Base-by-base conservation (phyloP, 441 rosid genomes). In the Euphorbia celastroides region DNA sequence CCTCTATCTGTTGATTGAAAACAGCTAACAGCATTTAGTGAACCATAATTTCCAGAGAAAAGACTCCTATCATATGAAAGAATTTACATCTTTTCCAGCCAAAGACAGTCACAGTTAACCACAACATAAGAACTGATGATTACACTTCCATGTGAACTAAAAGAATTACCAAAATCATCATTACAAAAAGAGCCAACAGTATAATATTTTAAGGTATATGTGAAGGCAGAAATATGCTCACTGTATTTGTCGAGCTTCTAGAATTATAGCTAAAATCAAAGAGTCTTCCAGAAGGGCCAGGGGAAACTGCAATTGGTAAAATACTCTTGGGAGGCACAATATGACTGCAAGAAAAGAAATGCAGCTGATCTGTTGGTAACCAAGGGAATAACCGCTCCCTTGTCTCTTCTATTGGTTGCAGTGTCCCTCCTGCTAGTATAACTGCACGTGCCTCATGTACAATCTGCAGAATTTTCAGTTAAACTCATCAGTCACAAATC, bases 361-460 rank as follows among this genome's bases (percentile, higher is more conserved):
- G 86, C 69, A 89, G 80, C 74, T 83, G 82, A 72, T 83, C 76
- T 28, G 69, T 70, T 60, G 89, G 86, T 74, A 94, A 72, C 89
- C 89, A 77, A 23, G 99, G 97, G 78, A 94, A 92, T 70, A 92
- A 96, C 46, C 97, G 81, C 71, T 88, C 98, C 76, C 96, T 89
- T 58, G 97, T 88, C 80, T 92, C 98, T 84, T 92, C 97, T 62
- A 92, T 80, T 55, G 99, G 99, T 77, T 94, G 98, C 76, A 94
- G 84, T 65, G 99, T 94, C 67, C 98, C 99, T 42, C 99, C 99
- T 0, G 97, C 97, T 77, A 92, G 75, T 73, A 94, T 70, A 65
- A 94, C 88, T 63, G 98, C 93, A 63, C 76, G 98, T 62, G 94
- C 93, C 79, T 89, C 86, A 71, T 84, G 77, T 65, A 85, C 91